Conservation (phyloP, 768 basidiomycete species). For the Pulveroboletus ravenelii region DNA sequence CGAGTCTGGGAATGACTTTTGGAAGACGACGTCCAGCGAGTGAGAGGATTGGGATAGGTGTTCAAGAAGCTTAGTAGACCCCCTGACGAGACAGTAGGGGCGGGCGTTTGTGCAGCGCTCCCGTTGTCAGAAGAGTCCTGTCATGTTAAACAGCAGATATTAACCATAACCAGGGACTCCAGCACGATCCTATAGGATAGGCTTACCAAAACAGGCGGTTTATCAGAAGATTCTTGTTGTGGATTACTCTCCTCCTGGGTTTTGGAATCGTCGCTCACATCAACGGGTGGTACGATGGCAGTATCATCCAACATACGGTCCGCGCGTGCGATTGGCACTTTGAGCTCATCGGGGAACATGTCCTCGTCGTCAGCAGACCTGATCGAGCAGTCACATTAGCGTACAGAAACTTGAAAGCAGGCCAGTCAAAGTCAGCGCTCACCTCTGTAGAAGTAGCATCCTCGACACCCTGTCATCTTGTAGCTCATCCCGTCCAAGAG, state of each 20-base stretch:
- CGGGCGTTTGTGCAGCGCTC: conserved; percentile 14
- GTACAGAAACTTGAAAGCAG: neutral
- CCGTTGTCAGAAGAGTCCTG: conserved; percentile 28
- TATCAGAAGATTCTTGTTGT: conserved; percentile 19
- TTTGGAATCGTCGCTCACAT: conserved; percentile 14
- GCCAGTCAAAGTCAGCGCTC: conserved; percentile 5
- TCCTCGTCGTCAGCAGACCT: conserved; percentile 57
- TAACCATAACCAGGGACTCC: neutral
- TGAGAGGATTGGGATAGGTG: conserved; percentile 53
- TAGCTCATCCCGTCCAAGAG: conserved; percentile 69
- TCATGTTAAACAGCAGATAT: neutral
- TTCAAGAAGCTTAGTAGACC: conserved; percentile 60
- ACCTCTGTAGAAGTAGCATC: conserved; percentile 70
- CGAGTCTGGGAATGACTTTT: conserved; percentile 20
- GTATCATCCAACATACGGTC: conserved; percentile 50
- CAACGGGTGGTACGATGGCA: conserved; percentile 8
- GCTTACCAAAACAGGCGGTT: conserved; percentile 21
- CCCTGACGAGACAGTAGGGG: conserved; percentile 23
- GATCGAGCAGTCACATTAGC: neutral
- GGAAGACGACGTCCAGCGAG: conserved; percentile 42
- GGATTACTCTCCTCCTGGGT: conserved; percentile 14
- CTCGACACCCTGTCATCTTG: conserved; percentile 64
- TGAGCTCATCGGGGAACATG: conserved; percentile 56
- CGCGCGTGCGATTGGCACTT: conserved; percentile 55
- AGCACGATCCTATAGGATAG: neutral